Evolutionary conservation across 352 stramenopile species (phyloP), one percentile per base, ranked within the genome.

Genomic region (Globisporangium nunn): DNA sequence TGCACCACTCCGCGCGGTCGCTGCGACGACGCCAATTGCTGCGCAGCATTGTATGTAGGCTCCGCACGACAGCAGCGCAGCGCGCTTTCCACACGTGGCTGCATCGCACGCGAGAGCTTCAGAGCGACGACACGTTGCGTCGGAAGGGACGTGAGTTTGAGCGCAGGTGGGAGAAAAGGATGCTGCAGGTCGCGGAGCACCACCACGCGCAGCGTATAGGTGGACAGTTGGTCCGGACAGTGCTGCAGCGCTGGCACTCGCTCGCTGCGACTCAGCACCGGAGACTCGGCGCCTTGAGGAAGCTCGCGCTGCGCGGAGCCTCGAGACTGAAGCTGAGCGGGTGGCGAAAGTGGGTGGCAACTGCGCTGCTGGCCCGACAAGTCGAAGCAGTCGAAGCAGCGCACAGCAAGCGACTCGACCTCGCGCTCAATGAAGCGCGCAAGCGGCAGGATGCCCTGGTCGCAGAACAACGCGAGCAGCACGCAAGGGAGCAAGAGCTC

Each of bases 401-500:
- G 2, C 49, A 64, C 2, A 31, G 31, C 17, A 29, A 17, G 11
- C 41, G 17, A 28, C 6, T 50, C 6, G 7, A 52, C 18, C 33
- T 23, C 1, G 18, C 41, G 12, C n/a, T 60, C 11, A 12, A 23
- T 17, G 14, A 56, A 12, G 41, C 59, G 23, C 47, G 37, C 12
- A 31, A 46, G 10, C 7, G 59, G n/a, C 57, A 61, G 2, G 11
- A 58, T 6, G 29, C 54, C 29, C 7, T 65, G 11, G 53, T 56
- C 18, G 46, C 35, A 2, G 28, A 30, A 3, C 7, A 69, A 7
- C 35, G 44, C 2, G 47, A 67, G 49, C 51, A 39, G 14, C 47
- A 70, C 10, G 59, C 50, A 10, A 29, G 58, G 12, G 54, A 77
- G 54, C 44, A 77, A 2, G 60, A 64, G 17, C 56, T 58, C 3